phyloP scores from a whole-genome alignment of 192 early-diverging fungal genomes.

The Funneliformis geosporum region DNA sequence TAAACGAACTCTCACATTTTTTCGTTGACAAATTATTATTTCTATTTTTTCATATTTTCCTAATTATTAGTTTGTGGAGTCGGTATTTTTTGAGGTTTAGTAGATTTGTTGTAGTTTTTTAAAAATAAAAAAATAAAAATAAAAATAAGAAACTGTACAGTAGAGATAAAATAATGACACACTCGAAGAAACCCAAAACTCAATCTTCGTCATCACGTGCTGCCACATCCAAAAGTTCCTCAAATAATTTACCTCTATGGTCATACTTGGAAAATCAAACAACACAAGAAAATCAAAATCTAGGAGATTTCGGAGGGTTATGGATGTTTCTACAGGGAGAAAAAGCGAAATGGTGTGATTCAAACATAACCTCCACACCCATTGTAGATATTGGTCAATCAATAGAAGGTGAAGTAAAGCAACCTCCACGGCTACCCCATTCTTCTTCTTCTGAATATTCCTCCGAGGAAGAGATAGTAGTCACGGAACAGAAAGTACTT shows the following conservation, averaged over 20 bases:
- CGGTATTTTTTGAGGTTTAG: background rate
- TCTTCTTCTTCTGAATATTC: conserved; percentile 35
- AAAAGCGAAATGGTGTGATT: conserved; percentile 25
- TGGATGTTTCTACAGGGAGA: conserved; percentile 18
- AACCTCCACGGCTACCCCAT: conserved; percentile 26
- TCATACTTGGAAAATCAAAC: background rate
- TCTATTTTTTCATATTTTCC: too few species aligned
- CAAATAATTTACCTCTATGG: conserved; percentile 7
- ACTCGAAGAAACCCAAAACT: background rate
- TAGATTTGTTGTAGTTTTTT: background rate
- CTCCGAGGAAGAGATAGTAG: conserved; percentile 25
- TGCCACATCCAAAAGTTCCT: background rate
- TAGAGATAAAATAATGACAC: background rate
- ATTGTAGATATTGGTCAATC: background rate
- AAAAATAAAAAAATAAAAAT: background rate
- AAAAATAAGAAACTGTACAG: background rate
- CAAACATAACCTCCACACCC: background rate
- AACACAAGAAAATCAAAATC: background rate
- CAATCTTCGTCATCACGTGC: conserved; percentile 11
- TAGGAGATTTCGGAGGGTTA: conserved; percentile 27
- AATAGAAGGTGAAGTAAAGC: background rate
- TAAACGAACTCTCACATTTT: background rate
- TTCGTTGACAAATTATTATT: too few species aligned
- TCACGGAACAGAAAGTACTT: background rate
- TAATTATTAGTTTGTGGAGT: background rate